These are phyloP conservation scores for Penicillium pulvis DNA, from an alignment of 495 filamentous ascomycete species.

Conservation along the genomic window DNA sequence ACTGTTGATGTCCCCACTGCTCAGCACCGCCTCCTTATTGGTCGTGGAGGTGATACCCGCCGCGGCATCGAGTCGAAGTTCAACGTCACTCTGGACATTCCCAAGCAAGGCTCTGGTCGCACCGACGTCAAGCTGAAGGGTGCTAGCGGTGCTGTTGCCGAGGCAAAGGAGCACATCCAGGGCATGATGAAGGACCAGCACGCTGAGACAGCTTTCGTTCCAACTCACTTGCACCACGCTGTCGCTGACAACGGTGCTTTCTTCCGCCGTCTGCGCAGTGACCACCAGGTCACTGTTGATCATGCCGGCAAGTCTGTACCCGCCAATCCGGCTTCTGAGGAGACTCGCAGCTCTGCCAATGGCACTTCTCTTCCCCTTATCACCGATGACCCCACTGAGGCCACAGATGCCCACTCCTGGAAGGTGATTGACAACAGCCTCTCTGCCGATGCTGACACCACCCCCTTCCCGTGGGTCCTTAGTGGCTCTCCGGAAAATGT, in stretches of 20 bases:
- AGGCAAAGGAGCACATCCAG: constrained; percentile 81
- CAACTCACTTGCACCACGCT: constrained; percentile 75
- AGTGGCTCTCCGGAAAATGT: constrained; percentile 75
- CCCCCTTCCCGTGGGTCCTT: constrained; percentile 86
- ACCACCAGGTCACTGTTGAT: constrained; percentile 85
- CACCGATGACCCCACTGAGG: constrained; percentile 71
- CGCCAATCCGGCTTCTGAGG: constrained; percentile 54
- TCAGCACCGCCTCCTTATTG: constrained; percentile 90
- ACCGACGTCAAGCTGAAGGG: constrained; percentile 82
- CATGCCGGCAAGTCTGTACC: constrained; percentile 80
- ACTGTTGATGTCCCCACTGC: constrained; percentile 78
- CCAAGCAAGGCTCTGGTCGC: constrained; percentile 70
- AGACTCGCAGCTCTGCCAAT: constrained; percentile 46
- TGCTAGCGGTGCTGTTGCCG: constrained; percentile 72
- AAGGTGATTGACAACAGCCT: constrained; percentile 64
- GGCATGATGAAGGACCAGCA: constrained; percentile 80
- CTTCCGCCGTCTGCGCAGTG: constrained; percentile 82
- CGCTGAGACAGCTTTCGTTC: constrained; percentile 82
- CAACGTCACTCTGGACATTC: constrained; percentile 85
- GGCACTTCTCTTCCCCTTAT: constrained; percentile 75
- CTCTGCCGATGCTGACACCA: constrained; percentile 33
- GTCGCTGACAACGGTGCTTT: constrained; percentile 89
- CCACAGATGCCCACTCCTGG: constrained; percentile 73
- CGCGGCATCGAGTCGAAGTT: constrained; percentile 87
- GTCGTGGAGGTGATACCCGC: constrained; percentile 83